A percentile compares a stretch with the other conserved stretches of the same genome.
These are phyloP conservation scores for Carex parvula DNA, from an alignment of 176 grass and related monocot species.

Conservation along the genomic window DNA sequence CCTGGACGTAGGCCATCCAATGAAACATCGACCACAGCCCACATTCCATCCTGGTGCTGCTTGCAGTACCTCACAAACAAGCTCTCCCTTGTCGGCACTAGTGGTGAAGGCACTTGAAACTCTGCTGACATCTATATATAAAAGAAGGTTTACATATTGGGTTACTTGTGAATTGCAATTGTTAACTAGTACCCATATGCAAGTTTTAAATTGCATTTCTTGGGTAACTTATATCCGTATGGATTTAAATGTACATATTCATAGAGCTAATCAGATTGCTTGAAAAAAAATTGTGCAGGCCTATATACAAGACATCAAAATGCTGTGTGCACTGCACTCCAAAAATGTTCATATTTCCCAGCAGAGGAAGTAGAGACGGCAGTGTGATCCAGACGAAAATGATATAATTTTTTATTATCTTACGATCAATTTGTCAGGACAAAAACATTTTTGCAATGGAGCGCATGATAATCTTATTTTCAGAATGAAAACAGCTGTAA, in stretches of 20 bases:
- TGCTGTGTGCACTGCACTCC: neutral
- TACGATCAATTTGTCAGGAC: neutral
- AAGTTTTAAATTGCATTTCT: neutral
- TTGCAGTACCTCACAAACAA: conserved; percentile 93
- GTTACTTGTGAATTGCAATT: conserved; percentile 5
- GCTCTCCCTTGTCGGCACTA: conserved; percentile 70
- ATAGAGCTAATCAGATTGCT: neutral
- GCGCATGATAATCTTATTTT: neutral
- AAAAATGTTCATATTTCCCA: neutral
- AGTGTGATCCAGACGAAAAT: neutral
- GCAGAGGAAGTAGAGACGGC: neutral
- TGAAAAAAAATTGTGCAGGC: neutral
- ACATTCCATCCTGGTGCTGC: conserved; percentile 54
- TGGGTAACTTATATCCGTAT: neutral
- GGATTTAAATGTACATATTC: neutral
- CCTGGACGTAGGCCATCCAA: conserved; percentile 43
- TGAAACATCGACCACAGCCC: conserved; percentile 88
- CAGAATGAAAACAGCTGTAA: neutral
- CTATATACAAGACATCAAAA: neutral
- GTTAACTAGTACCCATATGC: too few species aligned
- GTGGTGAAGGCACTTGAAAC: conserved; percentile 69
- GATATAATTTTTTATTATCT: neutral
- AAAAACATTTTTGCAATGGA: neutral
- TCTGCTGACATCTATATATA: conserved; percentile 84
- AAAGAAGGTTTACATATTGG: neutral